Evolutionary conservation across 768 basidiomycete genomes (phyloP).

Genomic region (Auriscalpium vulgare): DNA sequence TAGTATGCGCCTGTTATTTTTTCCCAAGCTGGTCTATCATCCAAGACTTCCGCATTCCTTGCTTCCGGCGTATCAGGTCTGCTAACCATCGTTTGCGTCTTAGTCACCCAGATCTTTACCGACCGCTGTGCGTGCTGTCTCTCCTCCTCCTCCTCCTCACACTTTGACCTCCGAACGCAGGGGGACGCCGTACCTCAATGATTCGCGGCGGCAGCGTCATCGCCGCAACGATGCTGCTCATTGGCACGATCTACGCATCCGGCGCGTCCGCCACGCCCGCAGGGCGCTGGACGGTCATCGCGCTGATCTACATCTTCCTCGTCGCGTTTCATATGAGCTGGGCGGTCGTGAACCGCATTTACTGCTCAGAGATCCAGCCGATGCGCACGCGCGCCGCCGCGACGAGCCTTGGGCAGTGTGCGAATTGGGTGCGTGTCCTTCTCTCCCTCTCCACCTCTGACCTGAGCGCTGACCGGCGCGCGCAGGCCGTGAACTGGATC

Average conservation of each 20-base stretch:
- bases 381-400: conserved; percentile 36
- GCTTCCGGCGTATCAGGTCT: conserved; percentile 44
- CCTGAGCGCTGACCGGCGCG: neutral
- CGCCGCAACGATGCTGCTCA: conserved; percentile 29
- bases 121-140: conserved; percentile 27
- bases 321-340: conserved; percentile 35
- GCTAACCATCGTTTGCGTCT: conserved; percentile 31
- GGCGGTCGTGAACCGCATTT: conserved; percentile 35
- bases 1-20: conserved; percentile 42
- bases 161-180: neutral
- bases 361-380: conserved; percentile 40
- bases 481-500: conserved; percentile 30
- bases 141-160: neutral
- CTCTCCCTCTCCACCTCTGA: conserved; percentile 8
- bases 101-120: conserved; percentile 30
- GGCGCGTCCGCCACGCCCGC: conserved; percentile 22
- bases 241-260: conserved; percentile 36
- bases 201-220: conserved; percentile 38
- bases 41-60: conserved; percentile 39
- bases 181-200: conserved; percentile 25
- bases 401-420: conserved; percentile 30
- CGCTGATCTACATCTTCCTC: conserved; percentile 38
- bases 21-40: conserved; percentile 41
- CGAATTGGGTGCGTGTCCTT: conserved; percentile 31
- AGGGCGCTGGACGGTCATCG: conserved; percentile 34